Conservation (phyloP, 345 rosid genomes). For the Cardamine chenopodiifolia region DNA sequence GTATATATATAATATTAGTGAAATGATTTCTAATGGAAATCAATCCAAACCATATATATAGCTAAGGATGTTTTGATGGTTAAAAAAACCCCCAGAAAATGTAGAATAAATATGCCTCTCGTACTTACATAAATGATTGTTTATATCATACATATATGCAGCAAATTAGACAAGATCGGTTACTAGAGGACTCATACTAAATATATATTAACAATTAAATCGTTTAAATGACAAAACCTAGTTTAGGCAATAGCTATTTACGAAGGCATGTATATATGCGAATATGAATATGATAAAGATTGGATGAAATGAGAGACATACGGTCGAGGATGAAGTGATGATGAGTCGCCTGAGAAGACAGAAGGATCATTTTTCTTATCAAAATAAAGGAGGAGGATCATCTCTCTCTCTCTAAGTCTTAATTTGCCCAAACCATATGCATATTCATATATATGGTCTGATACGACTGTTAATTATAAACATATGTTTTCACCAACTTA, state of each 20-base stretch:
- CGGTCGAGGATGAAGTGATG: constrained; percentile 22
- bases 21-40: background rate
- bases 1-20: background rate
- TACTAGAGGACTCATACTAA: background rate
- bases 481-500: constrained; percentile 22
- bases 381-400: background rate
- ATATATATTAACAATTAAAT: background rate
- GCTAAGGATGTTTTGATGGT: no score
- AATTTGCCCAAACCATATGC: constrained; percentile 3
- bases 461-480: constrained; percentile 2
- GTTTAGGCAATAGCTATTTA: background rate
- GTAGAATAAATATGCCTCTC: background rate
- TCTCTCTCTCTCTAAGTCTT: background rate
- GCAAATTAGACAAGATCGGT: background rate
- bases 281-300: background rate
- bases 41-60: no score
- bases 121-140: background rate
- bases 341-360: constrained; percentile 22
- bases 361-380: background rate
- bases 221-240: background rate
- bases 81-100: no score
- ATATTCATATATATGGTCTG: constrained; percentile 5
- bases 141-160: background rate
- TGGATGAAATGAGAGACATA: constrained; percentile 27
- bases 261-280: background rate